Evolutionary conservation across 176 grass and related monocot genomes (phyloP), one percentile per base, ranked within the genome.

Genomic region (Miscanthus lutarioriparius): DNA sequence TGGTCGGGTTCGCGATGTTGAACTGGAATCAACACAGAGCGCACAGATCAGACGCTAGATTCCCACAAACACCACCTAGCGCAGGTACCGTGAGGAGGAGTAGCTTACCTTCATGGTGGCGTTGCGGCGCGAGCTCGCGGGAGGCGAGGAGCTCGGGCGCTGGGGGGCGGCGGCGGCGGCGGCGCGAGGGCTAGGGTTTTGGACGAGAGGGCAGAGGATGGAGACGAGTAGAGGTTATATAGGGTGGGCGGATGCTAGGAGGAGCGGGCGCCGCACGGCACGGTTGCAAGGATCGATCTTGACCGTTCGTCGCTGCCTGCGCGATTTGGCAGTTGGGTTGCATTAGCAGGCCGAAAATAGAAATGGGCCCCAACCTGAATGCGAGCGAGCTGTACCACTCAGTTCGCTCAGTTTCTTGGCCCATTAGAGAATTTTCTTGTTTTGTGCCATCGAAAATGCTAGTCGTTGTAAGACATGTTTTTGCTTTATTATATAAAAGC

Each of bases 1-100:
- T 97, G 20, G 94, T 91, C 82, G 92, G 94, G 85, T 92, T 90
- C 20, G 94, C 92, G 51, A 97, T 94, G 76, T 97, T 97, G 80
- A 90, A 87, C 94, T 97, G 92, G n/a, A 88, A 41, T 38, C 16
- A 81, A 84, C 15, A 53, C 4, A 49, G 56, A 12, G 4, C 35
- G 76, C 7, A 83, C 26, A 64, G 67, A 82, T 84, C 43, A 85
- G 48, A 56, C 12, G 40, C 65, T 32, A 68, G 56, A 68, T 15
- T 7, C 1, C 13, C 10, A 17, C 16, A 38, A n/a, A 69, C 11
- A n/a, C 11, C 17, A 65, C 59, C n/a, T 12, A 39, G 3, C 4
- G 22, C 10, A 17, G 15, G 13, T 4, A 53, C 4, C 8, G 17
- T 0, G 25, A 58, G 2, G 20, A 66, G 8, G 4, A 19, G 37